phyloP scores from a whole-genome alignment of 345 rosid species.

The Toxicodendron radicans region DNA sequence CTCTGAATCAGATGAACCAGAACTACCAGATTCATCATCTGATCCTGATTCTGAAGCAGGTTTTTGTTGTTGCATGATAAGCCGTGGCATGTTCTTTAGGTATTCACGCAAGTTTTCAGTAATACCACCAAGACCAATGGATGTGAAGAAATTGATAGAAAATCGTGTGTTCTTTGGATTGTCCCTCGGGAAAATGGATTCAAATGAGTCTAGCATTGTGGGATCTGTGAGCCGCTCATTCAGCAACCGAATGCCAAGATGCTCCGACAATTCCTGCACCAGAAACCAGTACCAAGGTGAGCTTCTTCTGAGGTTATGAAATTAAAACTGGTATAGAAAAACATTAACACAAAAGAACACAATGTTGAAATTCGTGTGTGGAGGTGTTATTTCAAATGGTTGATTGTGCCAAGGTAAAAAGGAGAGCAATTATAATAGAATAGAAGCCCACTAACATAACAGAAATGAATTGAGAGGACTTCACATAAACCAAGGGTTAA shows the following conservation, averaged over 20 bases:
- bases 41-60: slow-evolving; percentile 43
- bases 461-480: neutral
- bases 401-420: neutral
- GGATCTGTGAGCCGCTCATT: slow-evolving; percentile 82
- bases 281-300: slow-evolving; percentile 11
- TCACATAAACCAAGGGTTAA: neutral
- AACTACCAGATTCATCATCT: slow-evolving; percentile 30
- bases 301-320: neutral
- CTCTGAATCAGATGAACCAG: slow-evolving; percentile 45
- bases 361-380: neutral
- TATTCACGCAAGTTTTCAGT: slow-evolving; percentile 89
- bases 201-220: slow-evolving; percentile 68
- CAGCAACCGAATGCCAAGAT: slow-evolving; percentile 75
- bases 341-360: neutral
- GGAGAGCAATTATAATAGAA: neutral
- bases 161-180: slow-evolving; percentile 93
- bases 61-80: slow-evolving; percentile 87
- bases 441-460: neutral
- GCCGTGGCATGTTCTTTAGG: slow-evolving; percentile 91
- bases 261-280: slow-evolving; percentile 88
- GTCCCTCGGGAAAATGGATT: slow-evolving; percentile 84
- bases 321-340: neutral
- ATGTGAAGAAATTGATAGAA: slow-evolving; percentile 87
- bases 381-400: neutral
- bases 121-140: slow-evolving; percentile 97